Conservation (phyloP, 1,284 basidiomycete species). For the Peniophora sp. region DNA sequence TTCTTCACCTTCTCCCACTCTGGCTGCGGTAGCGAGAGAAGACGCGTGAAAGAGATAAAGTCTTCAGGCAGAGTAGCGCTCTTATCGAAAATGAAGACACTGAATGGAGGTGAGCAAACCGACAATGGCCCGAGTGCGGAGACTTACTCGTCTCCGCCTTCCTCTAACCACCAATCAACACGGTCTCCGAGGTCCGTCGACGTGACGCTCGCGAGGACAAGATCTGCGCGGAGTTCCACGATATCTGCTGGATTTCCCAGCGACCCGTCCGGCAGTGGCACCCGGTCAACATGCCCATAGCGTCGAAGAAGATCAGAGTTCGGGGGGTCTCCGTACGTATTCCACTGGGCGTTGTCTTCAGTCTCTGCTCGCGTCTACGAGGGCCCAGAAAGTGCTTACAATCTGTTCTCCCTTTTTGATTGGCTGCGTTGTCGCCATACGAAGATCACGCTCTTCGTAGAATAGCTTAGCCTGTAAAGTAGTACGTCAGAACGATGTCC, state of each 20-base stretch:
- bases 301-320: conserved; percentile 92
- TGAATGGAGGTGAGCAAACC: conserved; percentile 16
- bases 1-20: conserved; percentile 61
- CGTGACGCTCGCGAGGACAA: conserved; percentile 51
- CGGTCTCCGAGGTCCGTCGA: conserved; percentile 34
- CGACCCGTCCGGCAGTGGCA: conserved; percentile 38
- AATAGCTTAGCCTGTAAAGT: conserved; percentile 71
- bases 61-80: conserved; percentile 52
- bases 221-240: conserved; percentile 77
- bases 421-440: conserved; percentile 75
- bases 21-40: conserved; percentile 51
- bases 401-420: conserved; percentile 86
- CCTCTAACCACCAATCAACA: conserved; percentile 88
- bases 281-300: conserved; percentile 88
- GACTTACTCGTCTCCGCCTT: conserved; percentile 85
- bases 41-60: conserved; percentile 63
- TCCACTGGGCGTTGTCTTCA: conserved; percentile 50
- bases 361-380: neutral
- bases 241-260: conserved; percentile 81
- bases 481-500: neutral
- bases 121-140: conserved; percentile 6
- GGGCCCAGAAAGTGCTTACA: conserved; percentile 36
- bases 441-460: conserved; percentile 65
- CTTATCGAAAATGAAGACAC: conserved; percentile 55
- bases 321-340: conserved; percentile 93